A percentile compares a stretch with the other conserved stretches of the same genome.
Evolutionary conservation across 2,329 filamentous ascomycete species (phyloP).

Genomic region (Aschersonia sp.): DNA sequence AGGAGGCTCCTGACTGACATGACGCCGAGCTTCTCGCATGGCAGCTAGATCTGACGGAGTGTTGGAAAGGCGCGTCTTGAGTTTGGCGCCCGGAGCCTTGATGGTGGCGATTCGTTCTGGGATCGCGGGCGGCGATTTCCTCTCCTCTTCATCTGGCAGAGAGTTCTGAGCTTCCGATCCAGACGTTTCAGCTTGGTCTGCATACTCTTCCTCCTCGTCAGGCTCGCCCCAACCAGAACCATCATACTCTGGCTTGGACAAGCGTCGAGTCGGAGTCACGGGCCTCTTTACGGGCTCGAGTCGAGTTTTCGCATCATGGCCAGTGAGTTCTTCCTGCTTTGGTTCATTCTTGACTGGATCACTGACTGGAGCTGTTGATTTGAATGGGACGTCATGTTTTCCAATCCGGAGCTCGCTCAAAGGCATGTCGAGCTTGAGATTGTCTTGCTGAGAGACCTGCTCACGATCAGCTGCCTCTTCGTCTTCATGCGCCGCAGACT

Average conservation of each 20-base stretch:
- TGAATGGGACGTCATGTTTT: background rate
- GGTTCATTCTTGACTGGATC: background rate
- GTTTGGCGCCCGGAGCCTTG: conserved; percentile 69
- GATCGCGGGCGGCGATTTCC: conserved; percentile 49
- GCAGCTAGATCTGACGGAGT: conserved; percentile 71
- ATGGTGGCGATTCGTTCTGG: conserved; percentile 79
- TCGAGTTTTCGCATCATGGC: conserved; percentile 18
- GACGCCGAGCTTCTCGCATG: conserved; percentile 75
- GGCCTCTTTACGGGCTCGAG: conserved; percentile 25
- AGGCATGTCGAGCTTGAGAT: conserved; percentile 1
- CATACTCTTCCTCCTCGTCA: conserved; percentile 31
- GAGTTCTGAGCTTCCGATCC: conserved; percentile 82
- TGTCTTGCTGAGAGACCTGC: too few relatives aligned
- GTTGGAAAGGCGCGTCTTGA: conserved; percentile 79
- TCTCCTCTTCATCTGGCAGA: conserved; percentile 29
- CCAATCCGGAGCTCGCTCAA: conserved; percentile 22
- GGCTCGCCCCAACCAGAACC: conserved; percentile 46
- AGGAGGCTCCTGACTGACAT: conserved; percentile 64
- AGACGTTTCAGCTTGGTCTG: conserved; percentile 57
- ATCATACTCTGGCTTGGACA: conserved; percentile 49
- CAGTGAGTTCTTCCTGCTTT: conserved; percentile 6
- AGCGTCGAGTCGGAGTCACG: conserved; percentile 31
- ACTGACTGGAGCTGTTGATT: background rate
- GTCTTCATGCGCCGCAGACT: background rate
- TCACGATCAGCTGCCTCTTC: too few relatives aligned